Conservation (phyloP, 1,139 yeast species). For the Maudiozyma humilis region DNA sequence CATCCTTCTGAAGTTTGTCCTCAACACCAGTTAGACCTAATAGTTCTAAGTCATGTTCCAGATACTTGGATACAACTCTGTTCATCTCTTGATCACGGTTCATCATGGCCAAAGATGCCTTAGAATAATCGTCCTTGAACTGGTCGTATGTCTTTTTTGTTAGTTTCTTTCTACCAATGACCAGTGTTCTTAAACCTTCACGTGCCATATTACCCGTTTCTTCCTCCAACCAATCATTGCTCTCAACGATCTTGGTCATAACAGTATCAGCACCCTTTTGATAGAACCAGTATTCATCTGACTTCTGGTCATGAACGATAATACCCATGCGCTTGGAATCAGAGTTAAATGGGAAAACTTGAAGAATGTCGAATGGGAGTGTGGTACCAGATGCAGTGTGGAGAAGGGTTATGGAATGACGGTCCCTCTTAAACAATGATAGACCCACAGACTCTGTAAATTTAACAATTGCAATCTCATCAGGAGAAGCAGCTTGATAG, state of each 20-base stretch:
- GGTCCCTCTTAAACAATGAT: constrained; percentile 69
- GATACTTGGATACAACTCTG: constrained; percentile 52
- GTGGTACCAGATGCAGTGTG: constrained; percentile 53
- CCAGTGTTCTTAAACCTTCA: constrained; percentile 92
- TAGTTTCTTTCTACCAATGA: constrained; percentile 74
- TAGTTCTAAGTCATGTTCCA: constrained; percentile 79
- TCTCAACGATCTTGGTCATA: constrained; percentile 75
- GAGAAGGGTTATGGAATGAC: constrained; percentile 58
- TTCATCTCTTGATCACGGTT: constrained; percentile 72
- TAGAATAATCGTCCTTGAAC: constrained; percentile 55
- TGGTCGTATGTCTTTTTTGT: constrained; percentile 46
- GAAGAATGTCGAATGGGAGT: constrained; percentile 58
- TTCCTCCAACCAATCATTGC: constrained; percentile 94
- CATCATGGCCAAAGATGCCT: constrained; percentile 71
- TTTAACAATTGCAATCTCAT: constrained; percentile 92
- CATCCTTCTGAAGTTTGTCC: constrained; percentile 85
- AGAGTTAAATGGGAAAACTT: constrained; percentile 88
- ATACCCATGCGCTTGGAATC: constrained; percentile 97
- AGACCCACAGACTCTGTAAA: constrained; percentile 85
- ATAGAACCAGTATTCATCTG: constrained; percentile 72
- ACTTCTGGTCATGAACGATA: constrained; percentile 53
- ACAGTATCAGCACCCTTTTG: constrained; percentile 97
- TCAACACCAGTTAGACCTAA: constrained; percentile 96
- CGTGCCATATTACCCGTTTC: constrained; percentile 97
- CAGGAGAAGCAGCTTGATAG: constrained; percentile 98